phyloP scores from a whole-genome alignment of 306 rosid genomes.

The Luffa acutangula region DNA sequence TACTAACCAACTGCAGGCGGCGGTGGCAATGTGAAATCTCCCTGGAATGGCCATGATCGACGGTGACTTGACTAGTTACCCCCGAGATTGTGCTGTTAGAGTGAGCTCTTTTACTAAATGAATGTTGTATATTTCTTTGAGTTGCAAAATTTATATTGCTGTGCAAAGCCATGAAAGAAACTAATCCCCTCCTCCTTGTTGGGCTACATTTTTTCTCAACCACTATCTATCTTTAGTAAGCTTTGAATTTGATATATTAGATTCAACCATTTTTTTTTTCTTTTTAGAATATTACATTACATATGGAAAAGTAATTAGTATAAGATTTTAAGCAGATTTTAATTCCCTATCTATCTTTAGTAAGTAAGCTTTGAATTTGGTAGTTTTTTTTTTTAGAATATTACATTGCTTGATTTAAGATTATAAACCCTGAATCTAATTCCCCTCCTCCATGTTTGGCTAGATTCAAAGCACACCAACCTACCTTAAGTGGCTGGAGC shows the following conservation, averaged over 20 bases:
- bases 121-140: background rate
- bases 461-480: no score
- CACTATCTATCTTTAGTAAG: background rate
- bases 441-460: no score
- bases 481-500: no score
- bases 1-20: background rate
- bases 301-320: no score
- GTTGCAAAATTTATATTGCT: background rate
- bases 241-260: background rate
- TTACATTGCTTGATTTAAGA: no score
- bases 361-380: no score
- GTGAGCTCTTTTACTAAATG: background rate
- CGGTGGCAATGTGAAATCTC: conserved; percentile 8
- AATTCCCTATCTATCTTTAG: no score
- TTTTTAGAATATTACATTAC: no score
- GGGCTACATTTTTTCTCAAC: background rate
- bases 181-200: background rate
- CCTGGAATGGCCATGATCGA: conserved; percentile 1
- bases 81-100: background rate
- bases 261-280: no score
- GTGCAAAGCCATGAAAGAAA: background rate
- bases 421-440: no score
- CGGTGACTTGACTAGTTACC: background rate
- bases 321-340: no score
- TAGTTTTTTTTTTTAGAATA: no score